Base-by-base conservation (phyloP, 2,329 filamentous ascomycete genomes). In the Fusarium pseudoanthophilum region DNA sequence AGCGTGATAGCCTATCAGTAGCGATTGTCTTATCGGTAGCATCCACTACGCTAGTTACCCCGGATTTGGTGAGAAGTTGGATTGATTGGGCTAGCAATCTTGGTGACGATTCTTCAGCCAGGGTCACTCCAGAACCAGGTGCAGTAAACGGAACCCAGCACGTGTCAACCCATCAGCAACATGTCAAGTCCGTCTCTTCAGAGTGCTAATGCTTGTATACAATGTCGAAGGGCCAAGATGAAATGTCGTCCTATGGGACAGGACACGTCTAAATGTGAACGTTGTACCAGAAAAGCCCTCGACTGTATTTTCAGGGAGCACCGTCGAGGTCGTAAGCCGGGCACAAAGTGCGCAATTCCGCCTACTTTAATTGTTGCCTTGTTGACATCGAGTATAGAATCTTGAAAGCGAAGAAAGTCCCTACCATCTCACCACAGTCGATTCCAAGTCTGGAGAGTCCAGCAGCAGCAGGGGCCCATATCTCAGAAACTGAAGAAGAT, bases 11-110 rank as follows among this genome's bases (percentile, higher is more conserved):
- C n/a, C n/a, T n/a, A n/a, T n/a, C n/a, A 53, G 1, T 11, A 28
- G 0, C 7, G 4, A 2, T 14, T 0, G 2, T 18, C 20, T 39
- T 53, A 53, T 55, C 51, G 11, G 13, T 0, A 4, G 4, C 1
- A 20, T 40, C 51, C 34, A 40, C 24, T 10, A n/a, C 14, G 13
- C 34, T 39, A 21, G 7, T n/a, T 39, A 28, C 51, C 34, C 51
- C 51, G 1, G 51, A 28, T 55, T 55, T n/a, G 2, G 20, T 10
- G 11, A 21, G 7, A 16, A n/a, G 4, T 8, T 2, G 5, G 14
- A 10, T 10, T 53, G 10, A 53, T n/a, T 53, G 34, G 51, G 5
- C 18, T 28, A 14, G 5, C 26, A 30, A 21, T 3, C 13, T n/a
- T n/a, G 34, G 24, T 55, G 34, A 55, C 7, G 24, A 55, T 39